phyloP scores from a whole-genome alignment of 2,329 filamentous ascomycete species.

The Fusarium sp. region DNA sequence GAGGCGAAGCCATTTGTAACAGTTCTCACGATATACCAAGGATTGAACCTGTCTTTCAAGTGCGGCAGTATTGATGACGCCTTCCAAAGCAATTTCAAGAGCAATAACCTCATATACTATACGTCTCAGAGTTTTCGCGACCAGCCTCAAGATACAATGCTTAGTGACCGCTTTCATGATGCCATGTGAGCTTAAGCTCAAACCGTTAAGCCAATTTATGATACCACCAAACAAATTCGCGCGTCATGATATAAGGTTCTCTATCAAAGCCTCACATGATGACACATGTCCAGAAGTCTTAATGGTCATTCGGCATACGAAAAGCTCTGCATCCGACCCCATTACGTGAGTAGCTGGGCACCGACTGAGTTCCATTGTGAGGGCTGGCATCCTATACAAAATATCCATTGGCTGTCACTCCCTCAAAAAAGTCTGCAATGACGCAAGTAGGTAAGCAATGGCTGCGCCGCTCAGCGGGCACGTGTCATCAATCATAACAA shows the following conservation, averaged over 20 bases:
- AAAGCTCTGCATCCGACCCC: not conserved
- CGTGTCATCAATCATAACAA: not conserved
- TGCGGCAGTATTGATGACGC: fast-evolving
- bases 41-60: fast-evolving
- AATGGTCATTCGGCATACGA: fast-evolving
- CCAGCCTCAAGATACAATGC: fast-evolving
- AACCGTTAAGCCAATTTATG: no score
- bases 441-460: not conserved
- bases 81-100: fast-evolving
- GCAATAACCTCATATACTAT: fast-evolving
- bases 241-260: fast-evolving
- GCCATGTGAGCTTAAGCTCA: not conserved
- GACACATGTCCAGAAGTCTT: not conserved
- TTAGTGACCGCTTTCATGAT: fast-evolving
- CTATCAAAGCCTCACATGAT: fast-evolving
- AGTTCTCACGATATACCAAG: fast-evolving
- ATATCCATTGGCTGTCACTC: no score
- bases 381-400: not conserved
- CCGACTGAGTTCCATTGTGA: not conserved
- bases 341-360: not conserved
- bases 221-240: fast-evolving
- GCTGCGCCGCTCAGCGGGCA: not conserved
- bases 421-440: fast-evolving
- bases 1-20: fast-evolving
- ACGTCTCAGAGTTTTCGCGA: fast-evolving